A percentile compares a stretch with the other conserved stretches of the same genome.
Conservation (phyloP, 2,329 filamentous ascomycete genomes). For the Fusarium secorum region DNA sequence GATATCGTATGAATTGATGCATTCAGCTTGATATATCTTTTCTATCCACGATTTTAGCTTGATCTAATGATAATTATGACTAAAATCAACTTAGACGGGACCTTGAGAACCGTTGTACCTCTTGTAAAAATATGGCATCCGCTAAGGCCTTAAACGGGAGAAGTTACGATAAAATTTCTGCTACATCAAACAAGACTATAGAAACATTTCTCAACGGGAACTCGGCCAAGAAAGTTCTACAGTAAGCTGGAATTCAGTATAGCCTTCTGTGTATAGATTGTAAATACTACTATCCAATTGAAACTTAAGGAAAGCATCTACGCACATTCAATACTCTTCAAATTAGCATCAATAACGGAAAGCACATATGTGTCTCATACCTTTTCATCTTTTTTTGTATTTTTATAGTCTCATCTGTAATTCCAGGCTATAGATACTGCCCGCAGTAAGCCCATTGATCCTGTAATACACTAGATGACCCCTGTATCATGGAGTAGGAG, state of each 20-base stretch:
- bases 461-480: neutral
- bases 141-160: too few relatives aligned
- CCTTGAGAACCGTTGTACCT: neutral
- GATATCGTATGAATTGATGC: neutral
- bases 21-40: neutral
- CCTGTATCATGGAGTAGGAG: neutral
- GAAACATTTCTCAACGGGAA: neutral
- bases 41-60: neutral
- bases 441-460: neutral
- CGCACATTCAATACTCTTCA: neutral
- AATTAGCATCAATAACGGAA: neutral
- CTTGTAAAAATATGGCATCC: neutral
- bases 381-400: fast-evolving
- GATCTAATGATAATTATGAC: neutral
- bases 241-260: neutral
- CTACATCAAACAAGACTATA: neutral
- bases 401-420: neutral
- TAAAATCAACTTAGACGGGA: too few relatives aligned
- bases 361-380: neutral
- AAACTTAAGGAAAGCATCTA: too few relatives aligned
- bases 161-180: neutral
- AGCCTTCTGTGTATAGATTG: too few relatives aligned
- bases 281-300: neutral
- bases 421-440: fast-evolving
- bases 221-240: neutral